A percentile compares a stretch with the other conserved stretches of the same genome.
These are phyloP conservation scores for Rhytidiadelphus loreus DNA, from an alignment of 225 moss, liverwort and hornwort genomes.

Conservation along the genomic window DNA sequence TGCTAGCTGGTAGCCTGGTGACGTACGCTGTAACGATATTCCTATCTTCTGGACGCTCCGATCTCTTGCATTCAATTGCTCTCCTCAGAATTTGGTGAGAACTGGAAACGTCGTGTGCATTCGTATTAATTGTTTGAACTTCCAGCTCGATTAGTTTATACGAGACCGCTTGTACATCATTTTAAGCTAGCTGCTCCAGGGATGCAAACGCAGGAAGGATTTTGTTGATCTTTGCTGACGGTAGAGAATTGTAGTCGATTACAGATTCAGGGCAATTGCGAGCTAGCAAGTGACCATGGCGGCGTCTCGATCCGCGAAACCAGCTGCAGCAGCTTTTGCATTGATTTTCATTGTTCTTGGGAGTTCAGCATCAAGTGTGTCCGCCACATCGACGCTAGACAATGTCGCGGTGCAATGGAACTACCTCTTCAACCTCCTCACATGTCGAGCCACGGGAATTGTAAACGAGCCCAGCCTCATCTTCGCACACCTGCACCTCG, in stretches of 20 bases:
- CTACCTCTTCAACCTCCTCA: neutral
- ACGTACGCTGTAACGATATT: neutral
- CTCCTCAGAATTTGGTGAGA: neutral
- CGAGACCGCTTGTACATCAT: neutral
- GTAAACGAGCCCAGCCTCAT: neutral
- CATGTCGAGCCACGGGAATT: neutral
- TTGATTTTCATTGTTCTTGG: neutral
- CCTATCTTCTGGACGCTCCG: neutral
- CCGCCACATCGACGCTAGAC: neutral
- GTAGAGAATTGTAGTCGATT: neutral
- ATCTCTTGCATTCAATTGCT: neutral
- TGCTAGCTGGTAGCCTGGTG: neutral
- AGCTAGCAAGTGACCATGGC: neutral
- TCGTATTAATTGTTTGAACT: neutral
- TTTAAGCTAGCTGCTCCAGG: neutral
- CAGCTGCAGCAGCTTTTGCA: neutral
- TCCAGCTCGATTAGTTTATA: neutral
- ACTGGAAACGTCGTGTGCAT: neutral
- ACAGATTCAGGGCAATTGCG: neutral
- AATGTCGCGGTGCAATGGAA: constrained; percentile 7
- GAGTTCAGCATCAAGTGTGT: neutral
- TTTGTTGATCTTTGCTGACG: neutral
- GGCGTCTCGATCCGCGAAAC: neutral
- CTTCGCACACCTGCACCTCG: neutral
- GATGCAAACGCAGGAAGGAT: neutral